A percentile compares a stretch with the other conserved stretches of the same genome.
Conservation (phyloP, 306 rosid genomes). For the Prunus salicina region DNA sequence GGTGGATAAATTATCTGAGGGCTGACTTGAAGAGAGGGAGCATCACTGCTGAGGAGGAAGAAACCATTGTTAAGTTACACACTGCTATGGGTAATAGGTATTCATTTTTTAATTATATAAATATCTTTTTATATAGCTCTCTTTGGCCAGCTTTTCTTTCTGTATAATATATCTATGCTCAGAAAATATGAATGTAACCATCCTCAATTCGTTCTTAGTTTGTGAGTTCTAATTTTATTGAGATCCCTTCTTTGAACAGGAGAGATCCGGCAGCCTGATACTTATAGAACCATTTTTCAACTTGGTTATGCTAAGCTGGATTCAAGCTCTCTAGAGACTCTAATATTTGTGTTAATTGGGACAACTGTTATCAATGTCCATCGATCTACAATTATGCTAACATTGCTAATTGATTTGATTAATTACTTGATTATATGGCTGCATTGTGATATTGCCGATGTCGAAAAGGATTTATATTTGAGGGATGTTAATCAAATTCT, state of each 20-base stretch:
- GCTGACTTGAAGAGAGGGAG: conserved; percentile 88
- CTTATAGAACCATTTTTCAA: not conserved
- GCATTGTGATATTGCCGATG: not conserved
- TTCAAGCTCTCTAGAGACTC: not conserved
- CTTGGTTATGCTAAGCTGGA: not conserved
- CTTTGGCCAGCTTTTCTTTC: too few relatives aligned
- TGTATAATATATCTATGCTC: too few relatives aligned
- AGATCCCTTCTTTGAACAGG: too few relatives aligned
- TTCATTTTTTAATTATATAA: not conserved
- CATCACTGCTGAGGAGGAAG: conserved; percentile 77
- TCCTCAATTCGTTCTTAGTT: too few relatives aligned
- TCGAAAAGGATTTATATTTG: not conserved
- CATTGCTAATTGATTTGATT: not conserved
- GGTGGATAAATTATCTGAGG: conserved; percentile 89
- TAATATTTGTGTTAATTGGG: not conserved
- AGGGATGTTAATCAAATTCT: not conserved
- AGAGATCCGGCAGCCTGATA: not conserved
- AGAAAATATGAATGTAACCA: too few relatives aligned
- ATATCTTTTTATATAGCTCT: not conserved
- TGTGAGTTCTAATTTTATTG: too few relatives aligned
- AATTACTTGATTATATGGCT: not conserved
- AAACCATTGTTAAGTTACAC: conserved; percentile 75
- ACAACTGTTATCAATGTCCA: not conserved
- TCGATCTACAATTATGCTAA: not conserved
- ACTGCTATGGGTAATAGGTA: conserved; percentile 74